These are phyloP conservation scores for Dissoconium aciculare DNA, from an alignment of 2,329 filamentous ascomycete genomes.

Conservation along the genomic window DNA sequence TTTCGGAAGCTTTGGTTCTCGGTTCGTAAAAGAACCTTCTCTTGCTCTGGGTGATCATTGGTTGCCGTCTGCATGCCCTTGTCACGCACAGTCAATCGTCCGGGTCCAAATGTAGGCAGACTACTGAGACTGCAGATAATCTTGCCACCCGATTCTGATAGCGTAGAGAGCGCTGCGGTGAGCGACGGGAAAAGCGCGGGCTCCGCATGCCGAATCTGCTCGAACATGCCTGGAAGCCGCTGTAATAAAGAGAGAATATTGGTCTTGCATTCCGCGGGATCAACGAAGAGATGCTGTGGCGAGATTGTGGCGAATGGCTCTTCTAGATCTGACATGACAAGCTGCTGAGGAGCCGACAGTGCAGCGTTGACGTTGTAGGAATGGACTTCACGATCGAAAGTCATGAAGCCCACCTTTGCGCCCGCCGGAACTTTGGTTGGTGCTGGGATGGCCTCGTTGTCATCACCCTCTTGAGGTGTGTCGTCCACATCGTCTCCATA, in stretches of 20 bases:
- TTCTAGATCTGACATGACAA: conserved; percentile 95
- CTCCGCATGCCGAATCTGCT: conserved; percentile 76
- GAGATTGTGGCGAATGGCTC: conserved; percentile 90
- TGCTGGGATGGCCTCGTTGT: conserved; percentile 33
- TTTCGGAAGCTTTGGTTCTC: conserved; percentile 84
- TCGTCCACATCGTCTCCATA: conserved; percentile 52
- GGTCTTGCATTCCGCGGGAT: conserved; percentile 75
- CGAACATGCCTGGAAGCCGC: conserved; percentile 73
- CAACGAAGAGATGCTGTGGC: conserved; percentile 73
- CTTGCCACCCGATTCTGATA: conserved; percentile 81
- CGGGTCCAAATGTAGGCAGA: conserved; percentile 85
- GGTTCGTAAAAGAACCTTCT: conserved; percentile 81
- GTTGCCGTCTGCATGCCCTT: conserved; percentile 72
- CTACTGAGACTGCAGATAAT: conserved; percentile 74
- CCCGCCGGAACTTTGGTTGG: conserved; percentile 53
- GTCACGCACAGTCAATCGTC: conserved; percentile 70
- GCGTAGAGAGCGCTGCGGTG: conserved; percentile 67
- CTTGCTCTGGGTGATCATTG: conserved; percentile 67
- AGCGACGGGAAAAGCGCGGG: conserved; percentile 73
- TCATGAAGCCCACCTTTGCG: conserved; percentile 84
- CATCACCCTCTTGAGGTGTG: conserved; percentile 35
- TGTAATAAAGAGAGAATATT: conserved; percentile 80
- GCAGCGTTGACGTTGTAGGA: conserved; percentile 85
- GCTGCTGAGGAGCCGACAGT: conserved; percentile 83
- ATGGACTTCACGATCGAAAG: conserved; percentile 91